A percentile compares a stretch with the other conserved stretches of the same genome.
Conservation (phyloP, 257 asterid genomes). For the Ehretia macrophylla region DNA sequence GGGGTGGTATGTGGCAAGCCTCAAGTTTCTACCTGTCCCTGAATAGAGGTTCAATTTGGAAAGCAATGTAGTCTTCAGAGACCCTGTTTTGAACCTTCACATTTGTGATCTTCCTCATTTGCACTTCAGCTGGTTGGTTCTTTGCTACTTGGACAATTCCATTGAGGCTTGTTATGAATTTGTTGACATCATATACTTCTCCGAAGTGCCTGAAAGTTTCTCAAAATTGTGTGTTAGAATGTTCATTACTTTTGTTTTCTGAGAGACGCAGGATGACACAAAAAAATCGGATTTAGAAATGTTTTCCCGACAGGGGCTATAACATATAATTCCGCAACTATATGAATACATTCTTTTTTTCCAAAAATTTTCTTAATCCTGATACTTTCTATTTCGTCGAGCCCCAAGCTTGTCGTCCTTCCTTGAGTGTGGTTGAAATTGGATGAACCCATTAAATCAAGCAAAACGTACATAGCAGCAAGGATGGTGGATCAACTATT, state of each 20-base stretch:
- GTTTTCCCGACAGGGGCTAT: no score
- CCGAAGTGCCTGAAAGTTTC: constrained; percentile 37
- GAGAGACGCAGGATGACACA: no score
- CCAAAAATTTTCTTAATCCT: no score
- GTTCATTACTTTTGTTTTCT: no score
- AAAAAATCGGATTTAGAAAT: not conserved
- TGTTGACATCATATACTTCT: constrained; percentile 50
- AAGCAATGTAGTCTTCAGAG: constrained; percentile 28
- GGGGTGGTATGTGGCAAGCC: constrained; percentile 31
- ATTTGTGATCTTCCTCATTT: constrained; percentile 15
- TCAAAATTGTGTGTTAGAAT: not conserved
- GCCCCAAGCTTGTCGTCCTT: no score
- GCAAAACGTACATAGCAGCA: no score
- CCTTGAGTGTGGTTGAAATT: no score
- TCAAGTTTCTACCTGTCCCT: constrained; percentile 26
- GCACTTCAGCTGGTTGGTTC: constrained; percentile 19
- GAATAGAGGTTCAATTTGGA: constrained; percentile 43
- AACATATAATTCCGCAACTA: no score
- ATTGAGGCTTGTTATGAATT: constrained; percentile 42
- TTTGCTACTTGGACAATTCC: constrained; percentile 39
- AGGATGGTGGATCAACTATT: no score
- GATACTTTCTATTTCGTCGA: no score
- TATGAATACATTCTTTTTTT: no score
- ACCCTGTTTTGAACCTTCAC: constrained; percentile 38
- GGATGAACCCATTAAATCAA: no score